Evolutionary conservation across 1,284 basidiomycete genomes (phyloP), one percentile per base, ranked within the genome.

Genomic region (Jaminaea rosea): DNA sequence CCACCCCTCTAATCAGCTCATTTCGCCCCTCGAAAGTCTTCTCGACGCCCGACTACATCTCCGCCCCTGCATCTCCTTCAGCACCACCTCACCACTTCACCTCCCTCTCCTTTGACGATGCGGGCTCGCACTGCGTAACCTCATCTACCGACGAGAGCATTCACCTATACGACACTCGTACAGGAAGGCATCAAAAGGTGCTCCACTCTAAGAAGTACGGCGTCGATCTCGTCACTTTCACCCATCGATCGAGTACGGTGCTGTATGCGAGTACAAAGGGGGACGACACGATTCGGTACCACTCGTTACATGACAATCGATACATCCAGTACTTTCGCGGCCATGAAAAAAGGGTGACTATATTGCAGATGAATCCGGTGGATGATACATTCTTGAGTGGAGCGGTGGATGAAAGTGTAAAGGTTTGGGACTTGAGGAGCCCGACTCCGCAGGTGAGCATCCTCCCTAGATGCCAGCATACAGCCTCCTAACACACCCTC

Each of bases 301-400:
- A 94, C 65, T 90, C 88, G 1, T 75, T 96, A 53, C 88, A 96
- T 75, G 89, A 94, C 79, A 96, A 96, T 79, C 88, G 86, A 74
- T 99, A 92, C 72, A 77, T 96, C 27, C 84, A 87, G 61, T 98
- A 98, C 76, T 97, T 93, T 78, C 86, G 84, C 64, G 94, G 94
- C 0, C 94, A 99, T 77, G 90, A 85, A 63, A 84, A 78, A 36
- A 51, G 83, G 52, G 94, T 99, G 3, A 81, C 88, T 23, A 91
- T 91, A 0, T 77, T 99, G 11, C 86, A 93, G 69, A 85, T 97
- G 65, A 91, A 87, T 3, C 94, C 94, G 0, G 80, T 86, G 1
- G 87, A 96, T 69, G 93, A 98, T 69, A 87, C 87, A 0, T 97
- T 99, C 76, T 84, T 99, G 79, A 94, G 92, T 6, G 88, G 84